Conservation (phyloP, 306 rosid species). For the Erythrophleum fordii region DNA sequence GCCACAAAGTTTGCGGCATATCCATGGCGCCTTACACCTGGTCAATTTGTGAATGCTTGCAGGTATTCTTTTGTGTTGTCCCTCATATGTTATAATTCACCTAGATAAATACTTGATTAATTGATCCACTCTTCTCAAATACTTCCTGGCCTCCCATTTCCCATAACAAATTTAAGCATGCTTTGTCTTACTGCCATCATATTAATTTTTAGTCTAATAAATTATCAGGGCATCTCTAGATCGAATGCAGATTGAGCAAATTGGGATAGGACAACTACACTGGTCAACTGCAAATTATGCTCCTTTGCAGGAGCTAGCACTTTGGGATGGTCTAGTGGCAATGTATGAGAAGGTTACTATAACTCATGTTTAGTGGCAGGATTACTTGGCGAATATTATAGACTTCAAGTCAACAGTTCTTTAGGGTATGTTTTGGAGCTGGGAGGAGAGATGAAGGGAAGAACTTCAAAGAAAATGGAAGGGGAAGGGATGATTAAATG, state of each 20-base stretch:
- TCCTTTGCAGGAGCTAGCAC: conserved; percentile 87
- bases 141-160: not conserved
- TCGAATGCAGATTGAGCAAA: conserved; percentile 83
- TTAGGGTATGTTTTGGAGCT: not conserved
- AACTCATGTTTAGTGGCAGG: conserved; percentile 38
- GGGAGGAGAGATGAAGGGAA: not conserved
- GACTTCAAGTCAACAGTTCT: conserved; percentile 7
- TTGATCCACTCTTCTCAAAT: not conserved
- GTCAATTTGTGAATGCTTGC: conserved; percentile 94
- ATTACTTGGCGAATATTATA: conserved; percentile 7
- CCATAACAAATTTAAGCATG: not conserved
- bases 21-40: conserved; percentile 94
- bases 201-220: conserved; percentile 30
- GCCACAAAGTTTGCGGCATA: conserved; percentile 97
- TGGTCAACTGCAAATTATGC: conserved; percentile 98
- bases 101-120: not conserved
- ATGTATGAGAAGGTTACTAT: conserved; percentile 88
- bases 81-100: not conserved
- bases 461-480: not conserved
- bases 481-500: not conserved
- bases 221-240: conserved; percentile 80
- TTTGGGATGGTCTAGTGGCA: conserved; percentile 98
- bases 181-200: conserved; percentile 7
- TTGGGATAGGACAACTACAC: conserved; percentile 92
- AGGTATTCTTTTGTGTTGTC: conserved; percentile 44